phyloP scores from a whole-genome alignment of 208 protist species.

The Acanthamoeba sp. region DNA sequence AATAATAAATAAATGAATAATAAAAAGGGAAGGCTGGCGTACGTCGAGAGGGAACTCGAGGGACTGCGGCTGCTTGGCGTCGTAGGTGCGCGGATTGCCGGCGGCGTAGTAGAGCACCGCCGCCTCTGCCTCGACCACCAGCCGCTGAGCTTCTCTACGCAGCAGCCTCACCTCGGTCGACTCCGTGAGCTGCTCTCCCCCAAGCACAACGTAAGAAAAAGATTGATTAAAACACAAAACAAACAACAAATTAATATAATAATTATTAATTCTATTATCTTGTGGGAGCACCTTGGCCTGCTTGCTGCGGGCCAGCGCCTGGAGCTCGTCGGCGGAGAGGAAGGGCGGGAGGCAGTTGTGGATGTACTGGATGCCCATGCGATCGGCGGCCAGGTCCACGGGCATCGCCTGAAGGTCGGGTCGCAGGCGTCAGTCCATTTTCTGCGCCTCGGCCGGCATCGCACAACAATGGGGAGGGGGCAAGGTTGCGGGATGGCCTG shows the following conservation, averaged over 20 bases:
- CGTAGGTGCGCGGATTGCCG: constrained; percentile 12
- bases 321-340: not conserved
- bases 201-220: too few relatives aligned
- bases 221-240: too few relatives aligned
- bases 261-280: too few relatives aligned
- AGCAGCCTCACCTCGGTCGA: constrained; percentile 3
- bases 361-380: constrained; percentile 18
- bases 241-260: too few relatives aligned
- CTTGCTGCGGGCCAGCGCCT: not conserved
- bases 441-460: too few relatives aligned
- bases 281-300: not conserved
- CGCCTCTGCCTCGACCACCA: not conserved
- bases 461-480: too few relatives aligned
- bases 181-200: not conserved
- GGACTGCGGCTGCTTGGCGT: constrained; percentile 9
- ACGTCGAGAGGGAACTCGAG: constrained; percentile 23
- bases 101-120: constrained; percentile 32
- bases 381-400: not conserved
- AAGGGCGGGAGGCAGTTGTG: constrained; percentile 41
- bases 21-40: not conserved
- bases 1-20: not conserved
- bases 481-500: not conserved
- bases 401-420: not conserved
- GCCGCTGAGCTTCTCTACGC: not conserved
- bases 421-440: not conserved